Percentiles rank a stretch among this genome's conserved stretches.
Conservation (phyloP, 2,329 filamentous ascomycete genomes). For the Coleophoma eucalyptorum region DNA sequence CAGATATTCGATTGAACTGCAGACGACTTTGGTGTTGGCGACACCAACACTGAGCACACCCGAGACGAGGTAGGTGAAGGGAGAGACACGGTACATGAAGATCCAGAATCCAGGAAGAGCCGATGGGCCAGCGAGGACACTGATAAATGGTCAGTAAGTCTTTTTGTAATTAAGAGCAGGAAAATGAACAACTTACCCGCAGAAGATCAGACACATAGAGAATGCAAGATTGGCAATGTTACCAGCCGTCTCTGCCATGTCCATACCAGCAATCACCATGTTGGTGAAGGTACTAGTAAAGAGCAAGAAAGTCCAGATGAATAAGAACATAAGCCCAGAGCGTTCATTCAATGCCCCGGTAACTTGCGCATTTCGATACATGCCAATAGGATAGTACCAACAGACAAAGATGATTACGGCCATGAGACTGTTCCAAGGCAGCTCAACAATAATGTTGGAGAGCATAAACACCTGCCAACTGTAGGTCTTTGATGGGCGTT, state of each 20-base stretch:
- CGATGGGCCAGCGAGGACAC: conserved; percentile 64
- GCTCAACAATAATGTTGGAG: conserved; percentile 76
- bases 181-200: conserved; percentile 32
- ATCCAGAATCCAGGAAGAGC: conserved; percentile 74
- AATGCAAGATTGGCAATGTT: conserved; percentile 77
- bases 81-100: conserved; percentile 80
- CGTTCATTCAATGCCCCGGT: conserved; percentile 61
- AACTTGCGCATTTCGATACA: conserved; percentile 61
- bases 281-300: conserved; percentile 80
- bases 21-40: conserved; percentile 62
- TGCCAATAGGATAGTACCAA: conserved; percentile 83
- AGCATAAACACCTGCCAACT: conserved; percentile 65
- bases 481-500: conserved; percentile 76
- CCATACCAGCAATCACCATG: conserved; percentile 72
- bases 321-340: conserved; percentile 75
- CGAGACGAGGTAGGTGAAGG: conserved; percentile 77
- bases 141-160: conserved; percentile 2
- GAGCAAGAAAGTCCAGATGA: conserved; percentile 71
- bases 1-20: conserved; percentile 66
- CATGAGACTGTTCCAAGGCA: conserved; percentile 78
- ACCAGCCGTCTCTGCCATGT: conserved; percentile 70
- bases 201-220: conserved; percentile 71
- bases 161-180: neutral
- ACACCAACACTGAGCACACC: conserved; percentile 70
- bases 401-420: conserved; percentile 70